A percentile compares a stretch with the other conserved stretches of the same genome.
phyloP scores from a whole-genome alignment of 1,284 basidiomycete genomes.

The Earliella scabrosa region DNA sequence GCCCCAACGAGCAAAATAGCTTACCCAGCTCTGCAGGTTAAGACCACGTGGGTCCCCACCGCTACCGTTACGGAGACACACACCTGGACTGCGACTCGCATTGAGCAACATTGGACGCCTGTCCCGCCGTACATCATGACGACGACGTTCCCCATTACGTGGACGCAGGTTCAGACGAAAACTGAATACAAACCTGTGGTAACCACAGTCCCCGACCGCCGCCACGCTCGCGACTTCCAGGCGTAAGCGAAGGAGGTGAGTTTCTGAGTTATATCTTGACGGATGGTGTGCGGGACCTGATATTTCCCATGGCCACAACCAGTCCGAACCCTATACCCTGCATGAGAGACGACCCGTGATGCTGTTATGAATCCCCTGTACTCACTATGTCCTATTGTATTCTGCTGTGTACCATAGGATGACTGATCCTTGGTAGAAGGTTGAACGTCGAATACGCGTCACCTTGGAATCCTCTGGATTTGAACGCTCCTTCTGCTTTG shows the following conservation, averaged over 20 bases:
- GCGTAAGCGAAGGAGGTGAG: conserved; percentile 3
- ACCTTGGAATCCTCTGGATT: not conserved
- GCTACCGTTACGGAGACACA: conserved; percentile 21
- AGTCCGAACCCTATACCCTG: not conserved
- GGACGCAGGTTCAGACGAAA: conserved; percentile 16
- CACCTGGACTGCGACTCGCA: conserved; percentile 23
- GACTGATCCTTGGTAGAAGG: too few species aligned
- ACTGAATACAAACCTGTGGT: conserved; percentile 18
- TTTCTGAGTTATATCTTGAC: too few species aligned
- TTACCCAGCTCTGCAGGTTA: conserved; percentile 7
- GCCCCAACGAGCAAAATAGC: not conserved
- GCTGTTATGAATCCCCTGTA: conserved; percentile 10
- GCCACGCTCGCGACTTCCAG: conserved; percentile 24
- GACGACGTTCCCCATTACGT: conserved; percentile 22
- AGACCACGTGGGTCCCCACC: conserved; percentile 21
- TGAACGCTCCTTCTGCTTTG: not conserved
- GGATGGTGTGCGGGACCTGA: too few species aligned
- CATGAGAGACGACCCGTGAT: conserved; percentile 4
- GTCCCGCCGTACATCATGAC: conserved; percentile 19
- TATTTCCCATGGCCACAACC: too few species aligned
- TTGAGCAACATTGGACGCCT: conserved; percentile 22
- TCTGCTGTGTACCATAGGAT: conserved; percentile 1
- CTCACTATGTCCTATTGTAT: not conserved
- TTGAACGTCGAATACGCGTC: not conserved
- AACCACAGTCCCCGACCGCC: conserved; percentile 12